Evolutionary conservation across 2,329 filamentous ascomycete genomes (phyloP).

Genomic region (Fusarium albidum): DNA sequence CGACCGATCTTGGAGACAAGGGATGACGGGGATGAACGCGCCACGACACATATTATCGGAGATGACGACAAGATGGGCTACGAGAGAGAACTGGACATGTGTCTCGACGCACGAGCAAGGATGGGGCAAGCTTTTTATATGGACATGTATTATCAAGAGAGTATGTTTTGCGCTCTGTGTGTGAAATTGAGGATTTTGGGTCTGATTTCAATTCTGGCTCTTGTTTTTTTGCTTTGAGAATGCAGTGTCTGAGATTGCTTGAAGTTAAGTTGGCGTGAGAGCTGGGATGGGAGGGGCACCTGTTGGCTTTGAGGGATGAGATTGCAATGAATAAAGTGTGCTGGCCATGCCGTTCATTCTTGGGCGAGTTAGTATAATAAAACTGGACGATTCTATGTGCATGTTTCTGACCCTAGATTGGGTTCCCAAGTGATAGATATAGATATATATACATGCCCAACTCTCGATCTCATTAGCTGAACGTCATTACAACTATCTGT

Average conservation of each 20-base stretch:
- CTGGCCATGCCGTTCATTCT: too few species aligned
- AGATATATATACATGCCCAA: too few species aligned
- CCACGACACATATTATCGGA: constrained; percentile 29
- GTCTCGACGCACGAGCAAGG: constrained; percentile 27
- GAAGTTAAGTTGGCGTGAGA: neutral
- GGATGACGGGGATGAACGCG: constrained; percentile 24
- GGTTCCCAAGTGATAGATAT: too few species aligned
- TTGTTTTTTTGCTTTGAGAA: neutral
- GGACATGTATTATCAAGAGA: constrained; percentile 40
- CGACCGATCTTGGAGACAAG: constrained; percentile 27
- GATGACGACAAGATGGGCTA: constrained; percentile 31
- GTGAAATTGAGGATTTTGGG: constrained; percentile 24
- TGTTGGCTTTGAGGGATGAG: too few species aligned
- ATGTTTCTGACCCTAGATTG: too few species aligned
- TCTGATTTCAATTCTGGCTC: constrained; percentile 18
- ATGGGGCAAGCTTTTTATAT: constrained; percentile 34
- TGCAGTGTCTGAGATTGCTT: neutral
- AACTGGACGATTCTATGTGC: too few species aligned
- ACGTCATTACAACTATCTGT: too few species aligned
- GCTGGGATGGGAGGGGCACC: too few species aligned
- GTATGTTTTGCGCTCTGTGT: constrained; percentile 15
- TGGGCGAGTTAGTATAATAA: too few species aligned
- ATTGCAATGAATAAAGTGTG: too few species aligned
- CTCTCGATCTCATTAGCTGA: too few species aligned
- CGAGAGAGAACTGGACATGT: constrained; percentile 31